phyloP scores from a whole-genome alignment of 75 land plant species.

The Pinus albicaulis region DNA sequence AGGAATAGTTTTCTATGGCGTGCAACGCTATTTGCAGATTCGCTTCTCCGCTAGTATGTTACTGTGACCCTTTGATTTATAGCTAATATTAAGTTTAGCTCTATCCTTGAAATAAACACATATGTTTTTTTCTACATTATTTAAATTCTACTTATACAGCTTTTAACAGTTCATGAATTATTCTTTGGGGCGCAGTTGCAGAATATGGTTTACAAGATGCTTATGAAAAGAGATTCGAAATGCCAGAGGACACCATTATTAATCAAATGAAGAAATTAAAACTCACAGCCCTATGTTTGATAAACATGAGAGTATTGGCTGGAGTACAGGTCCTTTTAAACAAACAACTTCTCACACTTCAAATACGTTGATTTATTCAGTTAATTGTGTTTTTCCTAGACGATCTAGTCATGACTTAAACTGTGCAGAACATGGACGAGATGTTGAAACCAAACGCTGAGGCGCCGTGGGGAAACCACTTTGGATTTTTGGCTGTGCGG shows the following conservation, averaged over 20 bases:
- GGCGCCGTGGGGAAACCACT: neutral
- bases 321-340: neutral
- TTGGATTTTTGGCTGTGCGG: neutral
- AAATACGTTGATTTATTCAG: too few relatives aligned
- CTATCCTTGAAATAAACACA: too few relatives aligned
- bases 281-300: constrained; percentile 1
- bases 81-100: too few relatives aligned
- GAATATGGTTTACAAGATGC: neutral
- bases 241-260: neutral
- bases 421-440: neutral
- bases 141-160: too few relatives aligned
- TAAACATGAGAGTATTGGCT: neutral
- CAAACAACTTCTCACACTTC: too few relatives aligned
- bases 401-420: neutral
- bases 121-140: too few relatives aligned
- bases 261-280: neutral
- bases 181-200: neutral
- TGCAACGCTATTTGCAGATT: constrained; percentile 25
- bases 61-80: too few relatives aligned
- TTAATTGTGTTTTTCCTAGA: neutral
- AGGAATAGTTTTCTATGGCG: constrained; percentile 28
- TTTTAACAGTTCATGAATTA: too few relatives aligned
- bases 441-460: neutral
- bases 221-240: neutral
- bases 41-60: too few relatives aligned